Conservation (phyloP, 2,329 filamentous ascomycete genomes). For the Talaromyces sp. region DNA sequence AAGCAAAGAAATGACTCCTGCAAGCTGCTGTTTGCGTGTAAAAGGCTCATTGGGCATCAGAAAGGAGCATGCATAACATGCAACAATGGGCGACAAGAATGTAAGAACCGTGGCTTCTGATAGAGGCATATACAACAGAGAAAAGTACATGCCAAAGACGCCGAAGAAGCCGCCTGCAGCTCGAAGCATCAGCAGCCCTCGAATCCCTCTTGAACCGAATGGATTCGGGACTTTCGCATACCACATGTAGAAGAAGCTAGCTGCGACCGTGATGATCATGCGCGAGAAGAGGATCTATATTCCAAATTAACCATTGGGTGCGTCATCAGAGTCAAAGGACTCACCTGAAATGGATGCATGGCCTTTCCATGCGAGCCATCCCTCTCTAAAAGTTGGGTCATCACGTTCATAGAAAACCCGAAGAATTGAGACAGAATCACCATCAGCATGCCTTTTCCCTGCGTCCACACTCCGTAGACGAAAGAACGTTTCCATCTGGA, state of each 20-base stretch:
- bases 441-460: constrained; percentile 68
- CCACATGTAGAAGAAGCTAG: constrained; percentile 71
- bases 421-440: constrained; percentile 77
- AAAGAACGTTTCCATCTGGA: constrained; percentile 24
- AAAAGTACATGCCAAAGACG: constrained; percentile 74
- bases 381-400: constrained; percentile 69
- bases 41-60: constrained; percentile 70
- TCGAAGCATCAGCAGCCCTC: constrained; percentile 63
- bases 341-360: constrained; percentile 73
- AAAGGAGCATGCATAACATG: constrained; percentile 75
- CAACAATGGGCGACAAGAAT: constrained; percentile 74
- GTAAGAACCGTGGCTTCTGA: constrained; percentile 87
- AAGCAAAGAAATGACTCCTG: constrained; percentile 67
- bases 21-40: constrained; percentile 70
- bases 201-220: constrained; percentile 63
- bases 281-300: constrained; percentile 69
- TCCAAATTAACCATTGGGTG: background rate
- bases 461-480: constrained; percentile 48
- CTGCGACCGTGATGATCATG: constrained; percentile 68
- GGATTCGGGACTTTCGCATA: constrained; percentile 63
- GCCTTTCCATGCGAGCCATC: constrained; percentile 62
- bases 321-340: background rate
- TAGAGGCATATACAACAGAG: constrained; percentile 72
- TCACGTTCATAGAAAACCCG: constrained; percentile 79
- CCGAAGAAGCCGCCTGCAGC: constrained; percentile 72